These are phyloP conservation scores for Helminthosporium solani DNA, from an alignment of 2,329 filamentous ascomycete species.

Conservation along the genomic window DNA sequence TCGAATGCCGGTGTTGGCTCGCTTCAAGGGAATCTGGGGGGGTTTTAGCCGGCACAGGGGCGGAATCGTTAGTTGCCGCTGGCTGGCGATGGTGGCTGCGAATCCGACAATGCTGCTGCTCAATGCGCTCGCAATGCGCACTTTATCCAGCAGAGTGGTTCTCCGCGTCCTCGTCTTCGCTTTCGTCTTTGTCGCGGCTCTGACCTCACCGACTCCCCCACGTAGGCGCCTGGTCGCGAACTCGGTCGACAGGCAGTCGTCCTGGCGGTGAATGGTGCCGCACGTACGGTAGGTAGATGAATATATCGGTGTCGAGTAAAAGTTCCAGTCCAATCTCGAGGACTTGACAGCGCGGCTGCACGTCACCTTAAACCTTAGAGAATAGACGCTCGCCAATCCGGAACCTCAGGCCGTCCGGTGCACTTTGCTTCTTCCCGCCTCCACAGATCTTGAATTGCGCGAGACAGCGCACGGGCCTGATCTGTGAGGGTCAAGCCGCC, in stretches of 20 bases:
- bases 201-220: conserved; percentile 17
- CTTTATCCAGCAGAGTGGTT: conserved; percentile 32
- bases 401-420: conserved; percentile 26
- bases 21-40: conserved; percentile 38
- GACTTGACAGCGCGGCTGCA: conserved; percentile 18
- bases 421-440: conserved; percentile 43
- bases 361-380: conserved; percentile 36
- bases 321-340: neutral
- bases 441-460: conserved; percentile 40
- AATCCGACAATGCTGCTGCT: conserved; percentile 29
- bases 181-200: conserved; percentile 11
- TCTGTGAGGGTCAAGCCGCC: conserved; percentile 26
- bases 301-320: neutral
- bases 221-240: conserved; percentile 13
- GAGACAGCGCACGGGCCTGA: conserved; percentile 32
- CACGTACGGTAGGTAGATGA: neutral
- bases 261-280: neutral
- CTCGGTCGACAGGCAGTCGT: conserved; percentile 7
- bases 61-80: conserved; percentile 40
- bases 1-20: conserved; percentile 40
- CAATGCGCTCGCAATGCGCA: conserved; percentile 25
- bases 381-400: conserved; percentile 31
- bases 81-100: conserved; percentile 30
- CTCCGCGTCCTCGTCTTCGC: conserved; percentile 3
- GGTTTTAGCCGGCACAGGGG: conserved; percentile 41